A percentile compares a stretch with the other conserved stretches of the same genome.
phyloP scores from a whole-genome alignment of 768 basidiomycete species.

The Ramaria rubella region DNA sequence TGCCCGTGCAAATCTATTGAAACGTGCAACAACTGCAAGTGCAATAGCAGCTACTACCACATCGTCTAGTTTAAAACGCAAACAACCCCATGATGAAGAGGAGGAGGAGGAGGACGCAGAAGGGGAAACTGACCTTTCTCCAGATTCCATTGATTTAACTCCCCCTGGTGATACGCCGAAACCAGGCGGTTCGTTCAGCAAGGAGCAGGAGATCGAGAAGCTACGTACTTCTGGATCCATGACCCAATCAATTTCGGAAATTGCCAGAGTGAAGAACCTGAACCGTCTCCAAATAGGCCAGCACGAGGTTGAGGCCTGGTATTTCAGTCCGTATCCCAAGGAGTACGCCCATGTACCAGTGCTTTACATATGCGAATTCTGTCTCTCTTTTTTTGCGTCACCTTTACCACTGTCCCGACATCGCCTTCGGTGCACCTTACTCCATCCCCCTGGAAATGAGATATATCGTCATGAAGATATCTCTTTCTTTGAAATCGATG shows the following conservation, averaged over 20 bases:
- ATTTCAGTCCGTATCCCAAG: conserved; percentile 98
- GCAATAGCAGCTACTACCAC: conserved; percentile 52
- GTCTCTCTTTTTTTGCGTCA: conserved; percentile 87
- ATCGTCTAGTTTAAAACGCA: conserved; percentile 53
- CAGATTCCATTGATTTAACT: conserved; percentile 51
- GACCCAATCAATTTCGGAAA: conserved; percentile 98
- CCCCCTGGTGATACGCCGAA: conserved; percentile 43
- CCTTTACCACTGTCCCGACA: conserved; percentile 89
- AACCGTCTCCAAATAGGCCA: conserved; percentile 94
- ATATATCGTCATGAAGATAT: conserved; percentile 97
- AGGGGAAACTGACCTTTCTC: conserved; percentile 44
- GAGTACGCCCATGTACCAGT: conserved; percentile 95
- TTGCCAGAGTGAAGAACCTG: conserved; percentile 96
- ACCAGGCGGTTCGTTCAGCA: conserved; percentile 71
- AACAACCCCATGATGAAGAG: conserved; percentile 52
- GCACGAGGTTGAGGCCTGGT: conserved; percentile 99
- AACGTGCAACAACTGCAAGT: conserved; percentile 54
- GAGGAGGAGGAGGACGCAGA: conserved; percentile 66
- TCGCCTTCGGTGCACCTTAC: conserved; percentile 80
- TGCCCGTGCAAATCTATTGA: conserved; percentile 43
- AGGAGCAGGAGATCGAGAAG: conserved; percentile 98
- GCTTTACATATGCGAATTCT: conserved; percentile 98
- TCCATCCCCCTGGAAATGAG: conserved; percentile 97
- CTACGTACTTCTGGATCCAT: conserved; percentile 96
- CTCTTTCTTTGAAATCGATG: conserved; percentile 98